These are phyloP conservation scores for Brassica carinata DNA, from an alignment of 345 rosid species.

Conservation along the genomic window DNA sequence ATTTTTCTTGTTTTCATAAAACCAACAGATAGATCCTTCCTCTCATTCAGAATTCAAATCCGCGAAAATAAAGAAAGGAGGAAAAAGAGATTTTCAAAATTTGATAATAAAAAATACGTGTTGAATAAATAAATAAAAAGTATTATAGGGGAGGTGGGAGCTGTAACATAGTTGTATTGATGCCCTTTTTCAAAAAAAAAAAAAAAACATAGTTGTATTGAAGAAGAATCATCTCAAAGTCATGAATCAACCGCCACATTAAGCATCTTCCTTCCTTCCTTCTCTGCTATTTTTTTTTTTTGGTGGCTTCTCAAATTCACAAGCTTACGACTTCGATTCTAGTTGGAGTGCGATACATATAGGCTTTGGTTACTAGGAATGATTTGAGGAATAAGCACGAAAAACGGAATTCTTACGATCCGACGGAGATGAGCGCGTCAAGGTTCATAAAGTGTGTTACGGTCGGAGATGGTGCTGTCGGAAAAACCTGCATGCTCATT, in stretches of 20 bases:
- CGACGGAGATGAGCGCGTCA: slow-evolving; percentile 44
- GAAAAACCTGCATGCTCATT: slow-evolving; percentile 89
- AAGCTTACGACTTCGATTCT: background rate
- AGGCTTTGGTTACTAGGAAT: background rate
- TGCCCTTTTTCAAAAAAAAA: too few relatives aligned
- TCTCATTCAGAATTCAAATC: slow-evolving; percentile 24
- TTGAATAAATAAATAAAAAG: slow-evolving; percentile 14
- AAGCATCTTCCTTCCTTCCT: background rate
- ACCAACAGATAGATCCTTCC: background rate
- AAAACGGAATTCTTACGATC: background rate
- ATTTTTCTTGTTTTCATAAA: background rate
- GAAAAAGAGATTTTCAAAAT: background rate
- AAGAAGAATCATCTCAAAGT: background rate
- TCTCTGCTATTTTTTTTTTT: slow-evolving; percentile 8
- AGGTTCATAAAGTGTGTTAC: slow-evolving; percentile 92
- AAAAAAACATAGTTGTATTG: background rate
- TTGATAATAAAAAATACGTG: slow-evolving; percentile 14
- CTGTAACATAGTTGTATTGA: slow-evolving; percentile 40
- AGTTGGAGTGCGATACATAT: background rate
- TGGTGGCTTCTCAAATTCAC: slow-evolving; percentile 15
- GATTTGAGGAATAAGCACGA: slow-evolving; percentile 16
- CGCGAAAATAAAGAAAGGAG: slow-evolving; percentile 8
- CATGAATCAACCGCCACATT: background rate
- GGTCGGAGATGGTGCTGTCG: slow-evolving; percentile 94
- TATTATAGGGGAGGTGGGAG: slow-evolving; percentile 28